Conservation (phyloP, 2,329 filamentous ascomycete species). For the Fusarium pseudograminearum region DNA sequence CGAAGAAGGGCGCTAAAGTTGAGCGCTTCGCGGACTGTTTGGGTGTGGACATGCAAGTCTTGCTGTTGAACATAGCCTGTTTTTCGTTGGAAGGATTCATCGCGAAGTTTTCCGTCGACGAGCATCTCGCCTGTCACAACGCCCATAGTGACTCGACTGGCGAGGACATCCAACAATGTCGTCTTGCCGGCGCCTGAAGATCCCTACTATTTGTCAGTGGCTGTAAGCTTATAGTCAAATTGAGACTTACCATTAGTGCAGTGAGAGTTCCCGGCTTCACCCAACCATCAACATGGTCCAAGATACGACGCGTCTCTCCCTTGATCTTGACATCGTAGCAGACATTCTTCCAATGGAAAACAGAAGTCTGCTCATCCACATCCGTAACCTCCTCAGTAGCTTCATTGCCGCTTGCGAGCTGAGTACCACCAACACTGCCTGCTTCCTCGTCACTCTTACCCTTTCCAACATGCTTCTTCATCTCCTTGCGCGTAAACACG, state of each 20-base stretch:
- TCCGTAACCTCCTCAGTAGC: constrained; percentile 19
- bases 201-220: constrained; percentile 80
- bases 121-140: constrained; percentile 84
- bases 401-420: constrained; percentile 71
- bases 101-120: constrained; percentile 70
- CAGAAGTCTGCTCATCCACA: constrained; percentile 42
- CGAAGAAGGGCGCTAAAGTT: constrained; percentile 84
- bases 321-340: constrained; percentile 78
- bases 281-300: constrained; percentile 78
- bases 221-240: constrained; percentile 83
- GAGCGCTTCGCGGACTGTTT: constrained; percentile 85
- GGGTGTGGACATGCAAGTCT: constrained; percentile 83
- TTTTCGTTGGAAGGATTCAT: constrained; percentile 85
- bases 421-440: neutral
- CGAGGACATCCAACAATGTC: constrained; percentile 84
- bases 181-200: constrained; percentile 90
- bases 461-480: constrained; percentile 54
- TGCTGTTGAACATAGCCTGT: constrained; percentile 91
- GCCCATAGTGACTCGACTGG: constrained; percentile 85
- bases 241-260: constrained; percentile 72
- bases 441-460: constrained; percentile 58
- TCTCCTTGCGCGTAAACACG: constrained; percentile 41
- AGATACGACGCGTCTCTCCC: constrained; percentile 72
- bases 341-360: constrained; percentile 78
- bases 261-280: constrained; percentile 80